Base-by-base conservation (phyloP, 2,329 filamentous ascomycete species). In the Beauveria pseudobassiana region DNA sequence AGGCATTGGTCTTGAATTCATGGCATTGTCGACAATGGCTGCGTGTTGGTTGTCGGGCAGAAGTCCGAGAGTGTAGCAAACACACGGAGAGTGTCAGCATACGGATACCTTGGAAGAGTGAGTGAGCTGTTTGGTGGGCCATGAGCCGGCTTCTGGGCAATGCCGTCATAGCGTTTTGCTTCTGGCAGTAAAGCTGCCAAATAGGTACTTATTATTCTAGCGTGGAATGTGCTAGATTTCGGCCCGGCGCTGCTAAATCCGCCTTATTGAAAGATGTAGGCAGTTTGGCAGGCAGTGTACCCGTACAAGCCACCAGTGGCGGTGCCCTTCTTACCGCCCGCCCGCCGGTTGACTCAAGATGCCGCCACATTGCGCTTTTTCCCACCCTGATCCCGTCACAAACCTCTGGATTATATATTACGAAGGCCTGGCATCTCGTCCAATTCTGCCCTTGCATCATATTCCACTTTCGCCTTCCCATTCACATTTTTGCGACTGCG, bases 271-370 rank as follows among this genome's bases (percentile, higher is more conserved):
- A 34, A 34, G 30, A 34, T 14, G 30, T 34, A 34, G 30, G 12
- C 30, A 34, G 30, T 34, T 34, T 14, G 30, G 30, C 30, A 34
- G 30, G 30, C 30, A 38, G 34, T 38, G 34, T 14, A 38, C 14
- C 5, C 34, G 12, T 38, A 38, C 12, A 38, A 48, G n/a, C 65
- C 64, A 49, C 65, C 63, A 54, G 68, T 69, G 68, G 68, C 68
- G 65, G 65, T 66, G 65, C 62, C 20, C 52, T n/a, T 46, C 49
- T 51, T 62, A 52, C 57, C 55, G 55, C 55, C 54, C 49, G 26
- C 28, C 66, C 67, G 73, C 74, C 74, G 72, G 69, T 74, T 75
- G 74, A 76, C 68, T 75, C 73, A 75, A 65, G 60, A 56, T 61
- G 57, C 66, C 66, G 42, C 60, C 54, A 62, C 45, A 18, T 38